These are phyloP conservation scores for Syzygium aqueum DNA, from an alignment of 345 rosid genomes.

Conservation along the genomic window DNA sequence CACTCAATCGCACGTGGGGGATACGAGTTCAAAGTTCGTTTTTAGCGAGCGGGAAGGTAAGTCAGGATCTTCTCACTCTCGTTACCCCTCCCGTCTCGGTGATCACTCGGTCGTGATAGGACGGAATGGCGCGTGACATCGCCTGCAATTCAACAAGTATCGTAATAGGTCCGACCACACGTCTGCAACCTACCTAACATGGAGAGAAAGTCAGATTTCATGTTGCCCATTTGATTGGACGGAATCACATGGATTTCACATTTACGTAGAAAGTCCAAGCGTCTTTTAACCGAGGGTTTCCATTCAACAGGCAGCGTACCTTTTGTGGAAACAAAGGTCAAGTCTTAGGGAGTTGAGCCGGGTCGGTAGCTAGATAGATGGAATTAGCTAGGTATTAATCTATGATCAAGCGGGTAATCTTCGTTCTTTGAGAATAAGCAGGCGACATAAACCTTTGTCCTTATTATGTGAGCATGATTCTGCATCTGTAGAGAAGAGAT, in stretches of 20 bases:
- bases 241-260: not conserved
- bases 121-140: fast-evolving
- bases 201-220: not conserved
- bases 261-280: not conserved
- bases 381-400: not conserved
- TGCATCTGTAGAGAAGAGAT: not conserved
- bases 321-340: not conserved
- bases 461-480: no score
- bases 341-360: not conserved
- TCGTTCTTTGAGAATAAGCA: not conserved
- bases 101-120: not conserved
- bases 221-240: not conserved
- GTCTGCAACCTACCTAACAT: not conserved
- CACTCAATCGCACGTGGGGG: fast-evolving
- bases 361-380: not conserved
- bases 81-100: not conserved
- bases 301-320: not conserved
- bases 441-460: not conserved
- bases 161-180: not conserved
- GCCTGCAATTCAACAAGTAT: not conserved
- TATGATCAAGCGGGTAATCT: not conserved
- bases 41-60: not conserved
- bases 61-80: not conserved
- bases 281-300: not conserved
- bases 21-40: not conserved